A percentile compares a stretch with the other conserved stretches of the same genome.
Conservation (phyloP, 2,329 filamentous ascomycete genomes). For the Ascosphaera apis region DNA sequence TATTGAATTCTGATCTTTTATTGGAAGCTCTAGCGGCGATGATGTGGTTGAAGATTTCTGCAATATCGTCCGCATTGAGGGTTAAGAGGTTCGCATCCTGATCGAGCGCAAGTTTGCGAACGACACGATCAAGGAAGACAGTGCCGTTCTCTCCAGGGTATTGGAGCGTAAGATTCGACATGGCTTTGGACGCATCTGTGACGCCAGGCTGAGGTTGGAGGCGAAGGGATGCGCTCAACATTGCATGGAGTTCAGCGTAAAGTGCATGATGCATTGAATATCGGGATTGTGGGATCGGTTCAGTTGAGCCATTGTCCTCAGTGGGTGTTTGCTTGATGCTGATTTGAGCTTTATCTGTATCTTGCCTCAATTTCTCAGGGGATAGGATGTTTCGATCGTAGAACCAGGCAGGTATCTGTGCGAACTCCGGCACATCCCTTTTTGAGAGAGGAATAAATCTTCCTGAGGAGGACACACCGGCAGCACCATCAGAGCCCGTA, state of each 20-base stretch:
- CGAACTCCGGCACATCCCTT: background rate
- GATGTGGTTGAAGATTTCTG: conserved; percentile 14
- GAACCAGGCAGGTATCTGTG: background rate
- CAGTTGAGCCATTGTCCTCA: conserved; percentile 22
- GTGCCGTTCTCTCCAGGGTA: conserved; percentile 34
- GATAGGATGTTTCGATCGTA: background rate
- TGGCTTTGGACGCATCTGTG: conserved; percentile 23
- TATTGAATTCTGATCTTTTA: too few species aligned
- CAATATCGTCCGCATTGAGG: conserved; percentile 23
- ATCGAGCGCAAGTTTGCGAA: conserved; percentile 38
- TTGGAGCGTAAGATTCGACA: conserved; percentile 35
- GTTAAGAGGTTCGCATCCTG: conserved; percentile 24
- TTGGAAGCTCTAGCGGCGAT: background rate
- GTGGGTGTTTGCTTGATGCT: conserved; percentile 2
- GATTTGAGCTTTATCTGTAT: too few species aligned
- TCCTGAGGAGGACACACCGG: conserved; percentile 10
- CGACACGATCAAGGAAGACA: conserved; percentile 33
- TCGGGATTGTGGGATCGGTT: conserved; percentile 27
- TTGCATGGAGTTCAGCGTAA: conserved; percentile 13
- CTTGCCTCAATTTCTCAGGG: background rate
- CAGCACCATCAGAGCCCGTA: conserved; percentile 4
- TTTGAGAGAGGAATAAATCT: background rate
- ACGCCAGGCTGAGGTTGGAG: conserved; percentile 8
- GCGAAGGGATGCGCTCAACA: conserved; percentile 7
- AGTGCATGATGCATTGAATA: conserved; percentile 20